A percentile compares a stretch with the other conserved stretches of the same genome.
Conservation (phyloP, 345 rosid genomes). For the Gossypium anomalum region DNA sequence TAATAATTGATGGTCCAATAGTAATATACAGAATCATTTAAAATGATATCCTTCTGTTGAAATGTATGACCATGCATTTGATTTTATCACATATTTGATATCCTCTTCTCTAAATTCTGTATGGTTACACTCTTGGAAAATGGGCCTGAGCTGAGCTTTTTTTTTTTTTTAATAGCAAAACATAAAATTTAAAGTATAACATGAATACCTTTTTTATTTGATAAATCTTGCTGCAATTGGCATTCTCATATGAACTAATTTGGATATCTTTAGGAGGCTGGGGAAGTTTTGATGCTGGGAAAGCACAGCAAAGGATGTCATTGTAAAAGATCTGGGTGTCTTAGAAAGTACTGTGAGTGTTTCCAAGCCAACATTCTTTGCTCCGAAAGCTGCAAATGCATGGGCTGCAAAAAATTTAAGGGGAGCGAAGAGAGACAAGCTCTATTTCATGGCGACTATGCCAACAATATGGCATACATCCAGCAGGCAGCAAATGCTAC, state of each 20-base stretch:
- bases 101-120: slow-evolving; percentile 1
- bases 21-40: background rate
- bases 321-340: slow-evolving; percentile 98
- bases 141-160: background rate
- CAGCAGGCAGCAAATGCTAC: slow-evolving; percentile 99
- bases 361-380: slow-evolving; percentile 97
- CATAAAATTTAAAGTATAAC: background rate
- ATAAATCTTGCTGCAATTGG: background rate
- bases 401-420: slow-evolving; percentile 96
- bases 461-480: slow-evolving; percentile 75
- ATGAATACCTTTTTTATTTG: background rate
- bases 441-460: slow-evolving; percentile 84
- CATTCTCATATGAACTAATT: background rate
- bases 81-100: background rate
- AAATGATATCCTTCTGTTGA: background rate
- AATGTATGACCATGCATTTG: background rate
- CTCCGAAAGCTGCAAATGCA: slow-evolving; percentile 93
- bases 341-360: slow-evolving; percentile 97
- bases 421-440: slow-evolving; percentile 98
- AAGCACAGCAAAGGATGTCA: slow-evolving; percentile 99
- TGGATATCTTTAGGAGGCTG: slow-evolving; percentile 49
- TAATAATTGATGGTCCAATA: background rate
- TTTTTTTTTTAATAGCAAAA: background rate
- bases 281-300: slow-evolving; percentile 62
- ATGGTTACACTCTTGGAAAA: background rate